phyloP scores from a whole-genome alignment of 345 rosid species.

The Aquilaria malaccensis region DNA sequence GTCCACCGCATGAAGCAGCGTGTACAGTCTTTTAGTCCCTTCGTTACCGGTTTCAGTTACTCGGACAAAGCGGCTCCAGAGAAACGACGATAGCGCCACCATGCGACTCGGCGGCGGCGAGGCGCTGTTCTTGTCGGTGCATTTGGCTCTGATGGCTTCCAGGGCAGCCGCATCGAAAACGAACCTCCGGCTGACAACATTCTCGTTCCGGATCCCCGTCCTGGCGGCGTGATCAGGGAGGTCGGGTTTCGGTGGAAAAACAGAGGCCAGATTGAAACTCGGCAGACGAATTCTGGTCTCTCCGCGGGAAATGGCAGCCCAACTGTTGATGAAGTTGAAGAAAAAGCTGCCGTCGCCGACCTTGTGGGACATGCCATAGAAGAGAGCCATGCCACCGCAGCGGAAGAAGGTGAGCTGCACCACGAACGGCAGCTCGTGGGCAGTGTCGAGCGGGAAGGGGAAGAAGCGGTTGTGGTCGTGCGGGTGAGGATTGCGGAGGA shows the following conservation, averaged over 20 bases:
- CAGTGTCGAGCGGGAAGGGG: slow-evolving; percentile 6
- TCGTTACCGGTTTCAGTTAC: slow-evolving; percentile 7
- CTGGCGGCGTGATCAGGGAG: slow-evolving; percentile 6
- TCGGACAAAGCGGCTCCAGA: slow-evolving; percentile 37
- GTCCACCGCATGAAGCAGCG: slow-evolving; percentile 31
- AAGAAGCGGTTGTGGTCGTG: slow-evolving; percentile 3
- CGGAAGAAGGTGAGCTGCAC: slow-evolving; percentile 2
- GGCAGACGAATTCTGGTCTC: slow-evolving; percentile 11
- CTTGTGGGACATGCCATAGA: slow-evolving; percentile 9
- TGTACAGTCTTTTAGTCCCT: neutral
- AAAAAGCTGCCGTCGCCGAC: slow-evolving; percentile 4
- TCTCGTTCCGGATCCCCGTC: slow-evolving; percentile 24
- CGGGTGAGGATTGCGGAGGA: slow-evolving; percentile 1
- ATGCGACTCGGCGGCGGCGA: slow-evolving; percentile 22
- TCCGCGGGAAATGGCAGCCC: no score
- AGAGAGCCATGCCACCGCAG: slow-evolving; percentile 1
- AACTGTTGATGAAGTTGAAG: slow-evolving; percentile 1
- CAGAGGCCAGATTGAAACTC: slow-evolving; percentile 20
- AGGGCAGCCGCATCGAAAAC: slow-evolving; percentile 27
- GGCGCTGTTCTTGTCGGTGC: neutral
- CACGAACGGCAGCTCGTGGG: slow-evolving; percentile 1
- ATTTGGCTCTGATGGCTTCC: slow-evolving; percentile 23
- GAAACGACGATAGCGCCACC: slow-evolving; percentile 34
- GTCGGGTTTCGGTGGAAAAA: slow-evolving; percentile 35
- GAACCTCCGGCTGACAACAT: slow-evolving; percentile 29